Base-by-base conservation (phyloP, 441 rosid species). In the Rhodomyrtus psidioides region DNA sequence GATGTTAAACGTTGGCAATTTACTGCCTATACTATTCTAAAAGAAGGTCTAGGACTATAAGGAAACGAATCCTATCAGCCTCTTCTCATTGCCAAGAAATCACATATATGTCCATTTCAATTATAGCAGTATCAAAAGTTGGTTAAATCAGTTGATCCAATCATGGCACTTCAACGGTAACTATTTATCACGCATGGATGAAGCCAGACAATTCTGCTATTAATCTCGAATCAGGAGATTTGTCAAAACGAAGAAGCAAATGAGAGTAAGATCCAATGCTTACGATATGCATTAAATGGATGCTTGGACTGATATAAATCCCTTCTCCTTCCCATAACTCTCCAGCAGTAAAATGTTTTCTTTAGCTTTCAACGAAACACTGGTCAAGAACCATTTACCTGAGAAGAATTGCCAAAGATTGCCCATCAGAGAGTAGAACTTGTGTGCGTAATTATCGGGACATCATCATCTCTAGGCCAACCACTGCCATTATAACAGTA, bases 221-320 rank as follows among this genome's bases (percentile, higher is more conserved):
- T 8, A 44, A 56, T 56, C 59, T 28, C 34, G 46, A 44, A 83
- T 56, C 9, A 30, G 42, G 53, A 79, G 55, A 58, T 56, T 58
- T 81, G 46, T 82, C 51, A 27, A 34, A 26, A 7, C 10, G 26
- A 83, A 75, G 49, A 56, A 53, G 16, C 26, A 15, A 28, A 86
- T 56, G 81, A 27, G 17, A n/a, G 42, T 70, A 49, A 42, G 58
- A 59, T 83, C 85, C 82, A 74, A 86, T 24, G 88, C 97, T 92
- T 94, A 97, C 99, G 94, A 83, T 85, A 87, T 57, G 82, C 87
- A 84, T 90, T 84, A 83, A 95, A 90, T 9, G 94, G 91, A 90
- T 97, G 95, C 86, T 90, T 89, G 83, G 94, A 89, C 83, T 91
- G 90, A 89, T 94, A 87, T 58, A 94, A 87, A 81, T 60, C 90